Evolutionary conservation across 2,329 filamentous ascomycete genomes (phyloP).

Genomic region (Teratosphaeria gauchensis): DNA sequence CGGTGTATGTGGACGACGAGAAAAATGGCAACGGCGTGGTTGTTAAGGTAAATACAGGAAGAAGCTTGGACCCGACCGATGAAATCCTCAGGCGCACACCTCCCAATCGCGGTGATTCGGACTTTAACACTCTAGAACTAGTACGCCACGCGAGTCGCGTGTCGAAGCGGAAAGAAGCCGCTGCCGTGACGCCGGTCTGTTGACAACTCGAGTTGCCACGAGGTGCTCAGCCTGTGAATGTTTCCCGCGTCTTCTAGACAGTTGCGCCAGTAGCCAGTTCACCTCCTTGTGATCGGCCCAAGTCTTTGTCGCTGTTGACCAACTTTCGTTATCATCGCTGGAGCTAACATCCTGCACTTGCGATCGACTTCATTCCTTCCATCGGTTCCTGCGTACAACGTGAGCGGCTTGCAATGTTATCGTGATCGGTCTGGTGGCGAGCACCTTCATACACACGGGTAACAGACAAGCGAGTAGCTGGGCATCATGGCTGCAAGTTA

Average conservation of each 20-base stretch:
- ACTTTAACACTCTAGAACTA: constrained; percentile 45
- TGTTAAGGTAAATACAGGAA: background rate
- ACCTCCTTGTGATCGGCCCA: background rate
- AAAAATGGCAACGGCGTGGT: background rate
- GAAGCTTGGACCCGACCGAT: background rate
- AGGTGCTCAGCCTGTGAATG: background rate
- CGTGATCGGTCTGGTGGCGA: background rate
- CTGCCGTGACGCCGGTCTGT: background rate
- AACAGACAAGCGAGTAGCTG: background rate
- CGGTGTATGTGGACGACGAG: background rate
- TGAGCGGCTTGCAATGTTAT: background rate
- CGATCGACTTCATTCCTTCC: background rate
- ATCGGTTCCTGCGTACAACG: background rate
- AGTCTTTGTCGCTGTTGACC: background rate
- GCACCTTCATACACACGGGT: background rate
- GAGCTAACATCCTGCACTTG: background rate
- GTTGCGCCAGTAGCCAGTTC: background rate
- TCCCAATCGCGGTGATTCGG: background rate
- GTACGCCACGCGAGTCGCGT: constrained; percentile 43
- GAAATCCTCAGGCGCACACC: background rate
- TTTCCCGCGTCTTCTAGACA: background rate
- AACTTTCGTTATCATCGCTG: background rate
- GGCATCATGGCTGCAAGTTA: constrained; percentile 42
- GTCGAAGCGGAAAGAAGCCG: background rate
- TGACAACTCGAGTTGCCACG: background rate